Conservation (phyloP, 306 rosid species). For the Fragaria iinumae region DNA sequence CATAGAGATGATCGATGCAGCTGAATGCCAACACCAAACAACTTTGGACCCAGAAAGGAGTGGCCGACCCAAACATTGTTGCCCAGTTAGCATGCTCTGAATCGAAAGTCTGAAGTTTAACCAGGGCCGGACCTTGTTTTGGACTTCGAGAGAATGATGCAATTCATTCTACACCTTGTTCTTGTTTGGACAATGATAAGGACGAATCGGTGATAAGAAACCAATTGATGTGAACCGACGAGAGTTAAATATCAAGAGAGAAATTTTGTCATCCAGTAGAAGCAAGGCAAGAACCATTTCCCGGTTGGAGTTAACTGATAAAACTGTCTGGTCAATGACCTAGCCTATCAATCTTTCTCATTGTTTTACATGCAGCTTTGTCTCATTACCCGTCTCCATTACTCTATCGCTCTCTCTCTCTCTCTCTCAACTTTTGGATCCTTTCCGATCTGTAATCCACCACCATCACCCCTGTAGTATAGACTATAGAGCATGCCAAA, state of each 20-base stretch:
- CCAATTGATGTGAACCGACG: not conserved
- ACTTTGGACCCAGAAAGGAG: too few relatives aligned
- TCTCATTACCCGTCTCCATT: not conserved
- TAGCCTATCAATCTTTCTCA: not conserved
- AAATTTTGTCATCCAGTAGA: not conserved
- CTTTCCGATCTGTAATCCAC: conserved; percentile 2
- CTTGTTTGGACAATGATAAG: not conserved
- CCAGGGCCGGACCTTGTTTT: not conserved
- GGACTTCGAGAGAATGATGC: not conserved
- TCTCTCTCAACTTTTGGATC: not conserved
- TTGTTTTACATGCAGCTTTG: conserved; percentile 3
- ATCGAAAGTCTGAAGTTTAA: not conserved
- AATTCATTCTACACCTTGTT: not conserved
- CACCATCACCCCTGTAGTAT: not conserved
- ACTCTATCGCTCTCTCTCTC: not conserved
- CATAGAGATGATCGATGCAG: too few relatives aligned
- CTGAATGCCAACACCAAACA: too few relatives aligned
- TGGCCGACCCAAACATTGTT: not conserved
- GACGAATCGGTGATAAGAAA: not conserved
- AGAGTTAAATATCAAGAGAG: not conserved
- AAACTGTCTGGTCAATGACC: not conserved
- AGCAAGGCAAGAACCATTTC: not conserved
- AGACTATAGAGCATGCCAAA: not conserved
- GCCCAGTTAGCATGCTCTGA: not conserved
- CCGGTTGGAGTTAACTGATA: not conserved